Percentiles rank a stretch among this genome's conserved stretches.
These are phyloP conservation scores for Panicum miliaceum DNA, from an alignment of 176 grass and related monocot species.

Conservation along the genomic window DNA sequence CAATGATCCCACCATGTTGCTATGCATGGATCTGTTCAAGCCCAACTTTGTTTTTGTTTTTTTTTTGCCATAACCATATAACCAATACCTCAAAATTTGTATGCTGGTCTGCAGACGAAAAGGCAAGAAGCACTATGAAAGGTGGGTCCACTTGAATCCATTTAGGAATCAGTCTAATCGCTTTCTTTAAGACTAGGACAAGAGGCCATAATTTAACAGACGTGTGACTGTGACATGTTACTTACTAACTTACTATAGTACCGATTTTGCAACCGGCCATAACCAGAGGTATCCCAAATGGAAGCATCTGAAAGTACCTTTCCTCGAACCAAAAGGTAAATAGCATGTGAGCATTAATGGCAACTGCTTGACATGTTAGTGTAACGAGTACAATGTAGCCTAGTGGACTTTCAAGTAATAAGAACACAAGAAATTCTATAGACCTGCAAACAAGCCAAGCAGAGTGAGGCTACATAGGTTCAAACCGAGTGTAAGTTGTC, in stretches of 20 bases:
- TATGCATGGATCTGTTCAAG: constrained; percentile 32
- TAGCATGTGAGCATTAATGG: constrained; percentile 22
- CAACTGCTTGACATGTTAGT: constrained; percentile 32
- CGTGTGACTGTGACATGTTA: constrained; percentile 13
- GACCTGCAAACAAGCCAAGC: not conserved
- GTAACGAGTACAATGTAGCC: constrained; percentile 3
- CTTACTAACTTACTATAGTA: not conserved
- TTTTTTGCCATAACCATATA: constrained; percentile 15
- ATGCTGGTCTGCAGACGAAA: constrained; percentile 22
- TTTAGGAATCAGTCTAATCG: constrained; percentile 14
- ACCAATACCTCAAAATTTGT: not conserved
- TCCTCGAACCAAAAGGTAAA: constrained; percentile 20
- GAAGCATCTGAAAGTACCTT: constrained; percentile 35
- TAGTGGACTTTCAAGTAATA: constrained; percentile 27
- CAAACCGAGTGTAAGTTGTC: too few relatives aligned
- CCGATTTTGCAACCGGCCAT: constrained; percentile 39
- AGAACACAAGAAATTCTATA: constrained; percentile 15
- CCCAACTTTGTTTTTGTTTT: not conserved
- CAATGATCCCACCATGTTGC: constrained; percentile 39
- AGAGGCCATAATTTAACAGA: constrained; percentile 27
- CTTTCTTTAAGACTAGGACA: constrained; percentile 51
- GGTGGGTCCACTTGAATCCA: constrained; percentile 42
- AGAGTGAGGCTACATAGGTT: not conserved
- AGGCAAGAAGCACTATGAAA: constrained; percentile 10
- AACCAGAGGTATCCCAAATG: constrained; percentile 30